Conservation (phyloP, 2,329 filamentous ascomycete species). For the Trichoderma sp. region DNA sequence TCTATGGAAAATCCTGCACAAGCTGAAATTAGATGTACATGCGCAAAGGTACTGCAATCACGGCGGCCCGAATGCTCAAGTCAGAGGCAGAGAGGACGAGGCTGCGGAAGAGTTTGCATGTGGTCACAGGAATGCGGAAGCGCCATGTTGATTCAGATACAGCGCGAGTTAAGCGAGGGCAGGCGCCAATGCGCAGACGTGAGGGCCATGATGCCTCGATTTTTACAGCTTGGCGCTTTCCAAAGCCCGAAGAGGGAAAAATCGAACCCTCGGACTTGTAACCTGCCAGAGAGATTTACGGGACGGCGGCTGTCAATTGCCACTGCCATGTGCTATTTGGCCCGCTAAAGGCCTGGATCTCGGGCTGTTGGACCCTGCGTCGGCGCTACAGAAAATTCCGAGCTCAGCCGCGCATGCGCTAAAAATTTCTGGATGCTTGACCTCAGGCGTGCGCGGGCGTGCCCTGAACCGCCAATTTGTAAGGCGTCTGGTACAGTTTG, state of each 20-base stretch:
- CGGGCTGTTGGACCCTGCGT: constrained; percentile 13
- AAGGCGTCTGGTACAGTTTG: neutral
- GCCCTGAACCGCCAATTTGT: too few relatives aligned
- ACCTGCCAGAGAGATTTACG: neutral
- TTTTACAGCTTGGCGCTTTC: neutral
- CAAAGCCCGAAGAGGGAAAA: neutral
- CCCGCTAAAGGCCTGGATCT: constrained; percentile 17
- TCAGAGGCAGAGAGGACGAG: neutral
- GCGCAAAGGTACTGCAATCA: neutral
- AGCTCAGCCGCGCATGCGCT: constrained; percentile 13
- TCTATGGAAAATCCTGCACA: neutral
- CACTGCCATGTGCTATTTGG: constrained; percentile 1
- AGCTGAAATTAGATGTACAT: neutral
- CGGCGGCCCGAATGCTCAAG: neutral
- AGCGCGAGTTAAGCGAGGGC: neutral
- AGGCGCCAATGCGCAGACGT: constrained; percentile 9
- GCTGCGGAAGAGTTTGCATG: neutral
- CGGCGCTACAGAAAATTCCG: constrained; percentile 18
- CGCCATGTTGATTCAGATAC: neutral
- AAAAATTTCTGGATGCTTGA: neutral
- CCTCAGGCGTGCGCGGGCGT: too few relatives aligned
- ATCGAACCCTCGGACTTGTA: neutral
- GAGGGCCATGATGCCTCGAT: constrained; percentile 1
- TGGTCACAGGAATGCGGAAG: neutral
- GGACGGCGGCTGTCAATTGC: constrained; percentile 8